These are phyloP conservation scores for Oryza longistaminata DNA, from an alignment of 176 grass and related monocot species.

Conservation along the genomic window DNA sequence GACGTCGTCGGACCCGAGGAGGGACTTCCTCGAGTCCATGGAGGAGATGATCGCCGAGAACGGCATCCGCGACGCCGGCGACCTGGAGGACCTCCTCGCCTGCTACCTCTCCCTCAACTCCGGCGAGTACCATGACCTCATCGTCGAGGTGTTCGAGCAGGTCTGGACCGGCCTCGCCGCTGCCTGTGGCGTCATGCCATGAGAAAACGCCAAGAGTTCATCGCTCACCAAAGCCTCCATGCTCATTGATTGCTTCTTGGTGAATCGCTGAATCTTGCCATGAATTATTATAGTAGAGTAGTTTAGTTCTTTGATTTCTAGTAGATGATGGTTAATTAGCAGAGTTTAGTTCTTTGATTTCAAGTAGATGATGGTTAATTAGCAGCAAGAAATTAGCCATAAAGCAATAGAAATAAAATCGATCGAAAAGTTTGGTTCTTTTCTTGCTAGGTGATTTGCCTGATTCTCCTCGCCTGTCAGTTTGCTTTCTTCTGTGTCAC, in stretches of 20 bases:
- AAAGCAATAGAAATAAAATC: not conserved
- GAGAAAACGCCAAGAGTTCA: not conserved
- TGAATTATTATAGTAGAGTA: not conserved
- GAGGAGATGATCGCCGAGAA: constrained; percentile 81
- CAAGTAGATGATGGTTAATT: not conserved
- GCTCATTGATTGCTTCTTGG: constrained; percentile 9
- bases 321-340: not conserved
- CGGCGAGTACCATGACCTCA: constrained; percentile 65
- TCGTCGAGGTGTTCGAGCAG: constrained; percentile 83
- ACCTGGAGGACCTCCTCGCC: constrained; percentile 88
- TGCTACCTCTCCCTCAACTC: constrained; percentile 86
- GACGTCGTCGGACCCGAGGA: constrained; percentile 52
- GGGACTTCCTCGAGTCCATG: constrained; percentile 88
- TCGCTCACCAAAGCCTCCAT: not conserved
- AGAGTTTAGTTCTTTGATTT: not conserved
- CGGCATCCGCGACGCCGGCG: constrained; percentile 52
- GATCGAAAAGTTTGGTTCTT: constrained; percentile 41
- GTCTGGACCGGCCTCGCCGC: constrained; percentile 50
- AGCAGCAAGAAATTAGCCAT: constrained; percentile 19
- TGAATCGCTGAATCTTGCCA: not conserved
- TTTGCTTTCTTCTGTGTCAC: constrained; percentile 24
- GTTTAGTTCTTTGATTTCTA: not conserved
- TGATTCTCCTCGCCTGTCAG: constrained; percentile 18
- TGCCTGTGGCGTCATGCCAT: not conserved
- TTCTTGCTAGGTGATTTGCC: constrained; percentile 38